Base-by-base conservation (phyloP, 768 basidiomycete species). In the Asterophora parasitica region DNA sequence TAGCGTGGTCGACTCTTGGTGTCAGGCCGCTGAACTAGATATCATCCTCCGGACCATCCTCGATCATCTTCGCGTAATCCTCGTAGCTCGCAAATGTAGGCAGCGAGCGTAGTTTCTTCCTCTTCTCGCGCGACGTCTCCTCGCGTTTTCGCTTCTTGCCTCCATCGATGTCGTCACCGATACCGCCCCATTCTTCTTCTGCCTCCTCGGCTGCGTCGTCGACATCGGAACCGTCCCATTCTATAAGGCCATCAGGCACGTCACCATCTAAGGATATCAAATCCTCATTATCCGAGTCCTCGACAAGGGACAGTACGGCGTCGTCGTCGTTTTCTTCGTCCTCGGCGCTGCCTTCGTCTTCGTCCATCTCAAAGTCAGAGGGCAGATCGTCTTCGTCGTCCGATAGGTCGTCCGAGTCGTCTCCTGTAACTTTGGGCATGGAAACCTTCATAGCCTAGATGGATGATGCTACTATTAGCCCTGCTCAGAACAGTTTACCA, bases 21-120 rank as follows among this genome's bases (percentile, higher is more conserved):
- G n/a, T n/a, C n/a, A n/a, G n/a, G n/a, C n/a, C n/a, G n/a, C 60
- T 5, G 31, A 44, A 31, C 43, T 59, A 60, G 12, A 85, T 71
- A 64, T 82, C 70, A 55, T 87, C 83, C 65, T 87, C 85, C 10
- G 80, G 76, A 8, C 71, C 81, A 48, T 86, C 83, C 61, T 92
- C 90, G 48, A 92, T 92, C 79, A 92, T 74, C 67, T 72, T 82
- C 37, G 83, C 85, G 55, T 90, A 92, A 48, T 91, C 89, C 49
- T 92, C 90, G 57, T 91, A 91, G 59, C 80, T 88, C 9, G 89
- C 90, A 60, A 92, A 92, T 30, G 85, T 90, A 4, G 88, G 87
- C 54, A 90, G 60, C 8, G 78, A 74, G 48, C 71, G 73, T 60
- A 78, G 59, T 68, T 83, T 91, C 72, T 89, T 89, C 66, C 82